Evolutionary conservation across 345 rosid species (phyloP).

Genomic region (Lumnitzera racemosa): DNA sequence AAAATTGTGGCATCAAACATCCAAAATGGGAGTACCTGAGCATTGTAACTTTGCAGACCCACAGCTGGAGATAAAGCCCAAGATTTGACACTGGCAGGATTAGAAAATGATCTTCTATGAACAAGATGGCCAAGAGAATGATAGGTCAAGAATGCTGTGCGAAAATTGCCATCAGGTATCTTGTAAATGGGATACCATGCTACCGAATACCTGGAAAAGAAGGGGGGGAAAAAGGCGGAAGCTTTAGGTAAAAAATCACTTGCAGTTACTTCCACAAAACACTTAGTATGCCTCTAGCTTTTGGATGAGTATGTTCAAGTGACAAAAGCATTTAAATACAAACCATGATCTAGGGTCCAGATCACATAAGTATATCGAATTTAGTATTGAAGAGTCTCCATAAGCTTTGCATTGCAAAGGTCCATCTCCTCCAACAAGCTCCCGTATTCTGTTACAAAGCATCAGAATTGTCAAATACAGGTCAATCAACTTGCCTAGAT

Average conservation of each 20-base stretch:
- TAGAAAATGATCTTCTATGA: constrained; percentile 17
- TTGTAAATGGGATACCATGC: constrained; percentile 65
- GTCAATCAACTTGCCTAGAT: neutral
- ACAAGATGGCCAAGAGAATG: constrained; percentile 48
- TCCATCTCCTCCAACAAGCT: constrained; percentile 24
- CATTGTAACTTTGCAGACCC: constrained; percentile 56
- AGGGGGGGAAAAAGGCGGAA: constrained; percentile 13
- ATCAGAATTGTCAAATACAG: neutral
- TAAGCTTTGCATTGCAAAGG: constrained; percentile 25
- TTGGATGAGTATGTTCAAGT: neutral
- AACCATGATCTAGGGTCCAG: constrained; percentile 55
- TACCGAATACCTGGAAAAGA: constrained; percentile 47
- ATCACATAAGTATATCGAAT: constrained; percentile 28
- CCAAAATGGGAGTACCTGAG: constrained; percentile 28
- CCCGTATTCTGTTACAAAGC: constrained; percentile 35
- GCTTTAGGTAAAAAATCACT: neutral
- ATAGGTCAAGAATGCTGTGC: constrained; percentile 53
- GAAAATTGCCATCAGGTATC: constrained; percentile 56
- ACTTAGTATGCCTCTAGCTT: no score
- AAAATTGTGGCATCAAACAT: no score
- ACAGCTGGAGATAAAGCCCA: constrained; percentile 36
- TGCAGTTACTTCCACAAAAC: neutral
- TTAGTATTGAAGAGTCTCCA: constrained; percentile 34
- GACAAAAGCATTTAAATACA: constrained; percentile 7
- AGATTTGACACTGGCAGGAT: constrained; percentile 12